Percentiles rank a stretch among this genome's conserved stretches.
Conservation (phyloP, 2,329 filamentous ascomycete genomes). For the Cordyceps fumosorosea region DNA sequence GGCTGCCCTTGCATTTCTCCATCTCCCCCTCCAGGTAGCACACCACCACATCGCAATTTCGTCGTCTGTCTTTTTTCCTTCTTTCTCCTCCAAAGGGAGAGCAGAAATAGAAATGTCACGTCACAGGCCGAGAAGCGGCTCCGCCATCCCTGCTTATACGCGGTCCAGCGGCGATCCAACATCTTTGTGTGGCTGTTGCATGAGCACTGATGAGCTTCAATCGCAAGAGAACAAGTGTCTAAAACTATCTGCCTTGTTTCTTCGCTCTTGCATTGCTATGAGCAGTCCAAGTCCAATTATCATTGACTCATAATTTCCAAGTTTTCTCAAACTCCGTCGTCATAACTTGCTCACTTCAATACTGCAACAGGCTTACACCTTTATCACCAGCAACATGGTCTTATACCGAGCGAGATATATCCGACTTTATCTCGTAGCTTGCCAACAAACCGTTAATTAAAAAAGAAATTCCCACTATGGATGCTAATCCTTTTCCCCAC, state of each 20-base stretch:
- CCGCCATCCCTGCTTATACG: not conserved
- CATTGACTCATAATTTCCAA: too few species aligned
- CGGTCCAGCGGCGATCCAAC: not conserved
- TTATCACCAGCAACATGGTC: too few species aligned
- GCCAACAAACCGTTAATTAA: not conserved
- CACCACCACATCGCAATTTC: not conserved
- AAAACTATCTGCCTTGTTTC: too few species aligned
- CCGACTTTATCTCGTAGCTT: not conserved
- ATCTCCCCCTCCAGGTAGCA: not conserved
- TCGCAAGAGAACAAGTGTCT: not conserved
- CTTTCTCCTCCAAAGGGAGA: not conserved
- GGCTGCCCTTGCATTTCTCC: conserved; percentile 8
- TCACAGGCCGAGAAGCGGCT: not conserved
- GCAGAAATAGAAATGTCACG: not conserved
- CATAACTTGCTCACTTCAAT: not conserved
- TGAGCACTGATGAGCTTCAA: not conserved
- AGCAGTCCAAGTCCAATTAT: too few species aligned
- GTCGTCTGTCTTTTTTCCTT: not conserved
- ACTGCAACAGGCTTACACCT: not conserved
- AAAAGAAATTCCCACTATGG: not conserved
- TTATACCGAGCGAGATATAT: too few species aligned
- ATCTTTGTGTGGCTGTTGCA: not conserved
- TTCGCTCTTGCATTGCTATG: too few species aligned
- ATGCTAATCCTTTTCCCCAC: not conserved
- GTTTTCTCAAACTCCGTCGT: too few species aligned